A percentile compares a stretch with the other conserved stretches of the same genome.
phyloP scores from a whole-genome alignment of 768 basidiomycete genomes.

The Trametes meyenii region DNA sequence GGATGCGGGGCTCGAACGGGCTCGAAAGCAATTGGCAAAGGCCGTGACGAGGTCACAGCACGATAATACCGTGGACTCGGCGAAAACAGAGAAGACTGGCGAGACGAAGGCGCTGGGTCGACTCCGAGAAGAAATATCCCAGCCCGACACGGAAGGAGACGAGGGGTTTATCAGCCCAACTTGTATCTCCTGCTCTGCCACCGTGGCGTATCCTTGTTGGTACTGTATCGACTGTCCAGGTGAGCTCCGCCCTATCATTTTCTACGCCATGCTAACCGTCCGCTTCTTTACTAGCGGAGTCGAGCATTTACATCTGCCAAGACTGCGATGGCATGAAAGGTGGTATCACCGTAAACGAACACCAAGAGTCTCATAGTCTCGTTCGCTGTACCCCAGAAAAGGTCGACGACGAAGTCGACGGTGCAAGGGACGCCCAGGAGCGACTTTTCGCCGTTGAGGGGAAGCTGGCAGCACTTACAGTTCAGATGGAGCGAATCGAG shows the following conservation, averaged over 20 bases:
- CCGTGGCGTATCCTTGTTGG: constrained; percentile 9
- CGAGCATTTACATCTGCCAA: constrained; percentile 10
- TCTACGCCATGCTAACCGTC: background rate
- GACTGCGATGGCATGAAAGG: constrained; percentile 16
- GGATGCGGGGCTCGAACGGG: constrained; percentile 1
- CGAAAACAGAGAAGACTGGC: background rate
- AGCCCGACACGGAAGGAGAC: background rate
- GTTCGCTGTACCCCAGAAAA: constrained; percentile 3
- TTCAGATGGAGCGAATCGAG: constrained; percentile 18
- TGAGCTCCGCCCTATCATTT: background rate
- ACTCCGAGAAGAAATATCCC: background rate
- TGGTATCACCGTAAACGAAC: background rate
- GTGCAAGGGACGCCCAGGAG: background rate
- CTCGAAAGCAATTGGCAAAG: background rate
- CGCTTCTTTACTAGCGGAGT: background rate
- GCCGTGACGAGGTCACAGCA: background rate
- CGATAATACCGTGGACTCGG: too few relatives aligned
- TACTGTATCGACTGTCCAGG: constrained; percentile 18
- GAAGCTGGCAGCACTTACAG: constrained; percentile 1
- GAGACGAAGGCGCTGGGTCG: background rate
- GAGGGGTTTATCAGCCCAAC: background rate
- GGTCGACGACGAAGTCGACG: background rate
- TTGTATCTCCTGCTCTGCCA: constrained; percentile 8
- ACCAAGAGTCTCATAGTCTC: constrained; percentile 13
- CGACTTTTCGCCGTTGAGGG: constrained; percentile 14